Base-by-base conservation (phyloP, 169 alveolate genomes). In the Nephromyces sp. region DNA sequence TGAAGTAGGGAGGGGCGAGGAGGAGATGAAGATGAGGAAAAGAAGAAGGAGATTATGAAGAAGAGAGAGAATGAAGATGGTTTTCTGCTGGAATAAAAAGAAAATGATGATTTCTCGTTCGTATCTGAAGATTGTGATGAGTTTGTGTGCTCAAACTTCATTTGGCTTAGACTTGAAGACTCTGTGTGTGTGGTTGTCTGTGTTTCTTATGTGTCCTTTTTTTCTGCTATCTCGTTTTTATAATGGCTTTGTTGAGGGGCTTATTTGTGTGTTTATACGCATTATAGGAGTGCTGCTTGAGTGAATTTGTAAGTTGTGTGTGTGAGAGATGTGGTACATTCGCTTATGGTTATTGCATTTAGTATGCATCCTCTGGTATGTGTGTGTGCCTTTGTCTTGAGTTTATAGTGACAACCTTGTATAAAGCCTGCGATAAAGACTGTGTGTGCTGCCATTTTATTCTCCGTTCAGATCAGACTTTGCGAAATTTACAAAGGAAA, bases 401-500 rank as follows among this genome's bases (percentile, higher is more conserved):
- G n/a, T 43, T 43, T n/a, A 43, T n/a, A n/a, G 25, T 43, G 15
- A 15, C 57, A n/a, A 15, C 15, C n/a, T 43, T 43, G 57, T 43
- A 15, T 15, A 43, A 43, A 43, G 57, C 57, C 15, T 43, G 15
- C n/a, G n/a, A 43, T 15, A 15, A 43, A 15, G 15, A 15, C n/a
- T 43, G 25, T 43, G 15, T 43, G n/a, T n/a, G 25, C n/a, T 43
- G 57, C n/a, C n/a, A 43, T 8, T 74, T 72, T 3, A 25, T 25
- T 29, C n/a, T 35, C 24, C 24, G 21, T 79, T 31, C 52, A 87
- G 87, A 63, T 89, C 85, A 6, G 90, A 84, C 21, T 75, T 89
- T 25, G 86, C 87, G 32, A 66, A 85, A 6, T 85, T 85, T 70
- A 80, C 94, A 3, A 89, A 89, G 77, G 92, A 87, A 31, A 65